phyloP scores from a whole-genome alignment of 2,329 filamentous ascomycete species.

The Monosporascus sp. region DNA sequence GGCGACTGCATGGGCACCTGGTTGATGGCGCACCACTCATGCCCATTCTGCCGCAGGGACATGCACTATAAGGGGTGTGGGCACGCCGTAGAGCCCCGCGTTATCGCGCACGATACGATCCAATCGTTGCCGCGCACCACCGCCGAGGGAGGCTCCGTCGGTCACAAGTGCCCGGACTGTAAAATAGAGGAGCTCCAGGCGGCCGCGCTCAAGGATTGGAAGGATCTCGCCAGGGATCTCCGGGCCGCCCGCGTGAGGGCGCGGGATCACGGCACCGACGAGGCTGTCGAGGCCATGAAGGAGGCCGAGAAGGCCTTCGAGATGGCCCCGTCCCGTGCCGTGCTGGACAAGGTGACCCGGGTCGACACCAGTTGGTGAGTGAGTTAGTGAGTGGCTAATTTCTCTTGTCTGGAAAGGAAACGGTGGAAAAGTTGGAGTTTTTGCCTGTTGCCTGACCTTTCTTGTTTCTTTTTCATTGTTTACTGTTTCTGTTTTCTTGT shows the following conservation, averaged over 20 bases:
- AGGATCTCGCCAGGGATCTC: slow-evolving; percentile 5
- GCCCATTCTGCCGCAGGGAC: slow-evolving; percentile 30
- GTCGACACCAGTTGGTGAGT: neutral
- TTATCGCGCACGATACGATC: slow-evolving; percentile 26
- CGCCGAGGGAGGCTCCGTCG: slow-evolving; percentile 24
- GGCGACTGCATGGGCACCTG: slow-evolving; percentile 23
- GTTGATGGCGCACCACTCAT: slow-evolving; percentile 18
- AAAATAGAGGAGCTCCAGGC: slow-evolving; percentile 1
- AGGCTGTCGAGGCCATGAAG: slow-evolving; percentile 5
- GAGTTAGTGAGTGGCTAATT: neutral
- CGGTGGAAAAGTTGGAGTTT: no score
- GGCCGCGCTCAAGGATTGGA: slow-evolving; percentile 3
- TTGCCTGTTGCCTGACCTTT: neutral
- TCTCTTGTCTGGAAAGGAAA: neutral
- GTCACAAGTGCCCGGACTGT: slow-evolving; percentile 11
- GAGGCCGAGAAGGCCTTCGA: slow-evolving; percentile 14
- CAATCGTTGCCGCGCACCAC: slow-evolving; percentile 29
- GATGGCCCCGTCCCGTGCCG: neutral
- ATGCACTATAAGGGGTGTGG: slow-evolving; percentile 25
- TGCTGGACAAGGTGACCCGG: neutral
- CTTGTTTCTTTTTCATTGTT: neutral
- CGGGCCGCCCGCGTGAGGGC: slow-evolving; percentile 3
- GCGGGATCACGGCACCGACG: slow-evolving; percentile 3
- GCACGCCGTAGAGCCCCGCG: slow-evolving; percentile 21
- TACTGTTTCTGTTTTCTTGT: neutral